Conservation (phyloP, 495 filamentous ascomycete species). For the Hypoxylon perforatum region DNA sequence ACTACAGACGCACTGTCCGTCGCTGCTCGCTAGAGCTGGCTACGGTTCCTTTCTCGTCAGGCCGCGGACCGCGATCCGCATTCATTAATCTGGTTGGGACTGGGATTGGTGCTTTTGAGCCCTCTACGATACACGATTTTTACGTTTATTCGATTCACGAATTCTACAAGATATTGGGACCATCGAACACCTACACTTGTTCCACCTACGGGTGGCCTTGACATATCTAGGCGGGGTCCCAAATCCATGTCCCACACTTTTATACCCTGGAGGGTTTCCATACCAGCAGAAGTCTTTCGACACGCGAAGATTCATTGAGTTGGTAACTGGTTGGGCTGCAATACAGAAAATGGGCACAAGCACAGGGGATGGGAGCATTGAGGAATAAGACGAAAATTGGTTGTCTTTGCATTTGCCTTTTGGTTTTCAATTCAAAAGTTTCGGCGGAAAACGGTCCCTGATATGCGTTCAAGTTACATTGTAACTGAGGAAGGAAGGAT, state of each 20-base stretch:
- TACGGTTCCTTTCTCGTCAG: not conserved
- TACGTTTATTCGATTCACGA: constrained; percentile 43
- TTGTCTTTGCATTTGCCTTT: constrained; percentile 20
- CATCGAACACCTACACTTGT: not conserved
- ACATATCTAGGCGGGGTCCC: not conserved
- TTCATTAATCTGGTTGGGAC: not conserved
- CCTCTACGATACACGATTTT: constrained; percentile 34
- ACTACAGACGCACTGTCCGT: not conserved
- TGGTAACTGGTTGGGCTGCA: constrained; percentile 21
- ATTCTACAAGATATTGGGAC: constrained; percentile 22
- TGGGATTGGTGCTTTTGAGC: constrained; percentile 2
- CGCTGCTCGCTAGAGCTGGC: not conserved
- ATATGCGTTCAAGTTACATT: not conserved
- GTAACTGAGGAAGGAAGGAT: not conserved
- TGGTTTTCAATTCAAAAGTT: not conserved
- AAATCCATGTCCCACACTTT: not conserved
- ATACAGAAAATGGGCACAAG: constrained; percentile 27
- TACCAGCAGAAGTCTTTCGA: constrained; percentile 6
- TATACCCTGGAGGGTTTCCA: not conserved
- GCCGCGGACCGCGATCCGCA: not conserved
- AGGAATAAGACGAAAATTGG: constrained; percentile 35
- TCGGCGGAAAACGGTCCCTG: not conserved
- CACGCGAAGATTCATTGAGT: constrained; percentile 15
- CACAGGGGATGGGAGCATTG: constrained; percentile 18
- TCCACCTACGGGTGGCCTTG: constrained; percentile 5